Evolutionary conservation across 352 stramenopile genomes (phyloP), one percentile per base, ranked within the genome.

Genomic region (Pythium plurisporium): DNA sequence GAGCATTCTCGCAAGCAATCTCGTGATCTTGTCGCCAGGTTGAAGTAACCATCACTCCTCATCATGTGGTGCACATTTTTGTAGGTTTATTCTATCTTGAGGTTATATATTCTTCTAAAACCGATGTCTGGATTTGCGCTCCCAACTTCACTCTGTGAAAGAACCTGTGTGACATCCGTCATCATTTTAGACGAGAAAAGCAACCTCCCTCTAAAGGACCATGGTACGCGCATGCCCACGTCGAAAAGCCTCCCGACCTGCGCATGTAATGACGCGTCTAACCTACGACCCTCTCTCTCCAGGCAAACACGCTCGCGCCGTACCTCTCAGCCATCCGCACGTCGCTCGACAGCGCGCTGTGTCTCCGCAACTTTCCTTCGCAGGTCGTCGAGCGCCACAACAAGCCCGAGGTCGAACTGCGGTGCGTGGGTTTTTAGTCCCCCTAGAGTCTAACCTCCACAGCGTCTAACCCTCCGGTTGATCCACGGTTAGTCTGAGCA

Each of bases 321-420:
- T 98, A 98, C 71, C 73, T 98, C 27, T 86, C 89, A 62, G 78
- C 86, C 44, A 97, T 98, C 65, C 84, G 90, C 57, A 82, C 87
- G 57, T 97, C 94, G 41, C 79, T 98, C 60, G 89, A 96, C 66
- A 87, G 84, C 40, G 87, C 89, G 52, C 66, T 98, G 37, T 98
- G 92, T 67, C 68, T 98, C 51, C 83, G 92, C 62, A 98, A 98
- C 69, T 98, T 98, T 65, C 92, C 94, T n/a, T 98, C 94, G 53
- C 91, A 98, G 63, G 86, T 89, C 20, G 90, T 98, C 42, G 94
- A 98, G 77, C 84, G 94, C 56, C 94, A 98, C 74, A 98, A 98
- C 79, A 98, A 98, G 59, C 94, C 94, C 9, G 94, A 98, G 70
- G 79, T 98, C 29, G 94, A 98, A 65, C 69, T 97, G 40, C 79